These are phyloP conservation scores for Leccinum boreale DNA, from an alignment of 768 basidiomycete species.

Conservation along the genomic window DNA sequence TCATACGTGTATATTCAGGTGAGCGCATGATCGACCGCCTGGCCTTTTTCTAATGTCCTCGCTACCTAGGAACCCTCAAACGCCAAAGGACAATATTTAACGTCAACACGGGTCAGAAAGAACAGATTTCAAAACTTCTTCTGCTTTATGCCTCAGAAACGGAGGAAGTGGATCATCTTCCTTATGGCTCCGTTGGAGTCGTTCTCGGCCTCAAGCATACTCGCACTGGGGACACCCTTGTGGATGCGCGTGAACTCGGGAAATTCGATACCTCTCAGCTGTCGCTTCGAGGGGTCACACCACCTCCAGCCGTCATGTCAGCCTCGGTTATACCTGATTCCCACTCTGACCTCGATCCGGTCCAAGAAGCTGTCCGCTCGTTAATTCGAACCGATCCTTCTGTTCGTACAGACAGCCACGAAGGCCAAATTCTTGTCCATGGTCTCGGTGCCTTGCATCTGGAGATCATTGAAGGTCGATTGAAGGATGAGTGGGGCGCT, in stretches of 20 bases:
- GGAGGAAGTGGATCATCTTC: slow-evolving; percentile 74
- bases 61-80: slow-evolving; percentile 54
- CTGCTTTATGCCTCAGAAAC: slow-evolving; percentile 75
- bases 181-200: slow-evolving; percentile 82
- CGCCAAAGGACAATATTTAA: slow-evolving; percentile 63
- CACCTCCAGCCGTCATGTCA: slow-evolving; percentile 84
- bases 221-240: slow-evolving; percentile 83
- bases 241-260: slow-evolving; percentile 45
- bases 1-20: slow-evolving; percentile 88
- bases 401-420: slow-evolving; percentile 72
- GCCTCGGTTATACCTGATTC: slow-evolving; percentile 79
- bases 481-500: slow-evolving; percentile 76
- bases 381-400: slow-evolving; percentile 89
- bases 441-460: slow-evolving; percentile 84
- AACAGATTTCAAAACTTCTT: slow-evolving; percentile 71
- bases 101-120: slow-evolving; percentile 61
- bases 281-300: slow-evolving; percentile 59
- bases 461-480: slow-evolving; percentile 83
- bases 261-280: slow-evolving; percentile 33
- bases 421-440: slow-evolving; percentile 81
- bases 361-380: slow-evolving; percentile 69
- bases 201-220: slow-evolving; percentile 80
- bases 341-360: slow-evolving; percentile 72
- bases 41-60: slow-evolving; percentile 2
- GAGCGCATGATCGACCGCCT: slow-evolving; percentile 13